Evolutionary conservation across 1,284 basidiomycete genomes (phyloP).

Genomic region (Tremellales sp.): DNA sequence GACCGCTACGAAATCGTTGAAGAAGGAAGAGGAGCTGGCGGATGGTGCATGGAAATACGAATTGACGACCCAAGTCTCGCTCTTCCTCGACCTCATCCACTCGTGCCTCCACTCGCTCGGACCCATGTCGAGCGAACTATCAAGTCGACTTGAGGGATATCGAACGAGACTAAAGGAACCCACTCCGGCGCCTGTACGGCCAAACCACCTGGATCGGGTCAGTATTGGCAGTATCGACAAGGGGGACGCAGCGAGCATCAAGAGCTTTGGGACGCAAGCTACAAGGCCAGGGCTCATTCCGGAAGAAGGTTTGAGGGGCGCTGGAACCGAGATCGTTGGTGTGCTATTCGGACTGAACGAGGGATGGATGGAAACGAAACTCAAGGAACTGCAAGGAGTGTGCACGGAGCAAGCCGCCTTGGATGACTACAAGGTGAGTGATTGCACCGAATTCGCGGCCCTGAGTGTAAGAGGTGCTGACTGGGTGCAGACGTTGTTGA

Average conservation of each 20-base stretch:
- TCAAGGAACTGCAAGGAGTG: slow-evolving; percentile 11
- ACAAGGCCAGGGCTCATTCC: not conserved
- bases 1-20: slow-evolving; percentile 74
- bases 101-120: slow-evolving; percentile 69
- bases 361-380: slow-evolving; percentile 10
- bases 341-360: slow-evolving; percentile 62
- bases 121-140: slow-evolving; percentile 77
- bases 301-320: slow-evolving; percentile 11
- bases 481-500: slow-evolving; percentile 70
- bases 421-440: slow-evolving; percentile 70
- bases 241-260: slow-evolving; percentile 6
- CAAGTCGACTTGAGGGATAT: slow-evolving; percentile 53
- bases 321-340: slow-evolving; percentile 56
- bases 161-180: slow-evolving; percentile 13
- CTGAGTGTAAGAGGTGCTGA: not conserved
- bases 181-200: not conserved
- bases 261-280: slow-evolving; percentile 1
- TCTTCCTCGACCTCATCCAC: slow-evolving; percentile 78
- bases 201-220: not conserved
- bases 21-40: slow-evolving; percentile 65
- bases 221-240: slow-evolving; percentile 4
- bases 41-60: slow-evolving; percentile 89
- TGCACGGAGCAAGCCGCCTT: slow-evolving; percentile 64
- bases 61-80: slow-evolving; percentile 82
- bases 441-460: not conserved